Evolutionary conservation across 1,284 basidiomycete genomes (phyloP), one percentile per base, ranked within the genome.

Genomic region (Cryptococcus maquisensis): DNA sequence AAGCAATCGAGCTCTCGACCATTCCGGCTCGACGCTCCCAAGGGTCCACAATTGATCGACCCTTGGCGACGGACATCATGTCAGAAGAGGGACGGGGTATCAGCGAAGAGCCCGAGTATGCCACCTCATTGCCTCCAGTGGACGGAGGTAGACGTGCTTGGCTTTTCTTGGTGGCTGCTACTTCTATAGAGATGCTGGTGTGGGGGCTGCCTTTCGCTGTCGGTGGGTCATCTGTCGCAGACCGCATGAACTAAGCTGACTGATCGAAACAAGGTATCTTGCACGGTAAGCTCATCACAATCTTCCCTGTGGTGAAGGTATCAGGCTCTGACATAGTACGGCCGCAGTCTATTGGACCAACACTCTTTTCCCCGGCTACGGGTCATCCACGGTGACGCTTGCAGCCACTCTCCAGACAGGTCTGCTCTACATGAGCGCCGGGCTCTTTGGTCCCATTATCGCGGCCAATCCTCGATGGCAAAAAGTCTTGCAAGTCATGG

Each of bases 321-420:
- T n/a, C n/a, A 10, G 3, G 10, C 10, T 7, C 28, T 28, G 28
- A 28, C 28, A 10, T 28, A 7, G 28, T 28, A 62, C 74, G 32
- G 59, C 74, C 35, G 67, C 71, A 49, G 61, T 64, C 40, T 77
- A 74, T 52, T 75, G 74, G 74, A 67, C 61, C 12, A 60, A 57
- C 26, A 53, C 55, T 16, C 61, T 74, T 28, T 76, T 77, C 53
- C 64, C 67, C 9, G 66, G 61, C 4, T 39, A 64, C 37, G 65
- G 61, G 12, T 67, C 59, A 54, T 57, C 57, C 8, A 68, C 65
- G 8, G 63, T 75, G 47, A 74, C 74, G 3, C 59, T 73, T 7
- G 70, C 73, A 2, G 69, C 73, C 13, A 73, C 75, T 21, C 56
- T 76, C 36, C 69, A 71, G 69, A 55, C 71, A 67, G 10, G 74